A percentile compares a stretch with the other conserved stretches of the same genome.
phyloP scores from a whole-genome alignment of 768 basidiomycete genomes.

The Mycena epipterygia region DNA sequence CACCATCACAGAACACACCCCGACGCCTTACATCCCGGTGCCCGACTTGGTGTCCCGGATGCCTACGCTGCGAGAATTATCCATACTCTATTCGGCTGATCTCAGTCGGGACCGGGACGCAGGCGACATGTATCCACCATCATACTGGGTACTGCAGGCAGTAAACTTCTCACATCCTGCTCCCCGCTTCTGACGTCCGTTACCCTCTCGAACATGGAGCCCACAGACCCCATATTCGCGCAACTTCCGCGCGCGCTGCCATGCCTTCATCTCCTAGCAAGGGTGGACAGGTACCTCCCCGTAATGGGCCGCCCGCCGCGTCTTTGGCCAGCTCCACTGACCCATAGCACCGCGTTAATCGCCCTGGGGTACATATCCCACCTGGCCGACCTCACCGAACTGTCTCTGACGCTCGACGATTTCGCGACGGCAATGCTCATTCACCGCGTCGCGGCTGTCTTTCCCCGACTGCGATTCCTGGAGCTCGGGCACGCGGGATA shows the following conservation, averaged over 20 bases:
- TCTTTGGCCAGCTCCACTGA: conserved; percentile 1
- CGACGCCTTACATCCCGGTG: conserved; percentile 5
- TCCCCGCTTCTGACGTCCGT: not conserved
- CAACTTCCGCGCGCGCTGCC: conserved; percentile 7
- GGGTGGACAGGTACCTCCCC: not conserved
- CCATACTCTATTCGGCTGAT: conserved; percentile 6
- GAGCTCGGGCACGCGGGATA: not conserved
- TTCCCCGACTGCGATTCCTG: conserved; percentile 5
- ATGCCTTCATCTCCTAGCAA: conserved; percentile 13
- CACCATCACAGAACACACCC: conserved; percentile 8
- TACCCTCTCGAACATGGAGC: conserved; percentile 19
- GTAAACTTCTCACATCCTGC: not conserved
- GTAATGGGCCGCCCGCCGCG: not conserved
- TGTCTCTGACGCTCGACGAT: conserved; percentile 9
- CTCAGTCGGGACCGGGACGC: conserved; percentile 8
- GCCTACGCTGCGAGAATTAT: conserved; percentile 1
- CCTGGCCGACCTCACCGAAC: not conserved
- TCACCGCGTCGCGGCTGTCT: conserved; percentile 1
- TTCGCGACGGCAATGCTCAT: not conserved
- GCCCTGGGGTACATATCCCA: conserved; percentile 6
- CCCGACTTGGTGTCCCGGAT: not conserved
- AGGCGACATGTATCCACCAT: not conserved
- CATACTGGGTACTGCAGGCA: not conserved
- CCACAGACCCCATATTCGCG: conserved; percentile 23
- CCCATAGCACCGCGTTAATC: not conserved